Base-by-base conservation (phyloP, 2,329 filamentous ascomycete genomes). In the Arthrinium puccinioides region DNA sequence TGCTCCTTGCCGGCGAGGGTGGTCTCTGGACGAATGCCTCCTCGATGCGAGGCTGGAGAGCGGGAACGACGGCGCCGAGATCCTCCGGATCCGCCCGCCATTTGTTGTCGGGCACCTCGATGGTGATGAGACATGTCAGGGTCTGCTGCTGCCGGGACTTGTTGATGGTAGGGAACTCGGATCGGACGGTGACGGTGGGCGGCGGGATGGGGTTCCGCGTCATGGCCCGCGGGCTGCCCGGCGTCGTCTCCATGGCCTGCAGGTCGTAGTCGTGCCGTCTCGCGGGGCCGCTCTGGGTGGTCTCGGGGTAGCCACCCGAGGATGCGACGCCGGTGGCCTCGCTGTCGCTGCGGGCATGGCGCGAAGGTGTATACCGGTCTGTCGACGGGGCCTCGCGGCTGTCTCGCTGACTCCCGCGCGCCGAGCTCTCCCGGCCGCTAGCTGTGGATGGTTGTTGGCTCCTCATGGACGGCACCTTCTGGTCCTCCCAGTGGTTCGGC, bases 101-200 rank as follows among this genome's bases (percentile, higher is more conserved):
- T 59, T 92, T 94, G 48, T 82, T 87, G 54, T 94, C 89, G 1
- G 88, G 80, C 1, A 97, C 88, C 61, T 98, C 92, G 32, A 98
- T 80, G 0, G 92, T 97, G 35, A 98, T 76, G 38, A 98, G 68
- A 53, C 92, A 98, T 1, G 92, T 97, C 45, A 98, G 69, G 9
- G 87, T 92, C 59, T 98, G 92, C 59, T 96, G 92, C 56, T 95
- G 87, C 35, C 89, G 83, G 15, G 89, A 96, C 46, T 87, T 77
- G 60, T 74, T 96, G 52, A 98, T 76, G 2, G 92, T 97, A 1
- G 92, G 92, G 55, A 96, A 98, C 61, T 98, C 92, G 56, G 90
- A 97, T 41, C 90, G 85, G 32, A 98, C 84, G 1, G 87, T 94
- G n/a, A 98, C 88, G 1, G 79, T 84, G 1, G 92, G 92, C 6